A percentile compares a stretch with the other conserved stretches of the same genome.
phyloP scores from a whole-genome alignment of 2,329 filamentous ascomycete genomes.

The Arthrobotrys sinensis region DNA sequence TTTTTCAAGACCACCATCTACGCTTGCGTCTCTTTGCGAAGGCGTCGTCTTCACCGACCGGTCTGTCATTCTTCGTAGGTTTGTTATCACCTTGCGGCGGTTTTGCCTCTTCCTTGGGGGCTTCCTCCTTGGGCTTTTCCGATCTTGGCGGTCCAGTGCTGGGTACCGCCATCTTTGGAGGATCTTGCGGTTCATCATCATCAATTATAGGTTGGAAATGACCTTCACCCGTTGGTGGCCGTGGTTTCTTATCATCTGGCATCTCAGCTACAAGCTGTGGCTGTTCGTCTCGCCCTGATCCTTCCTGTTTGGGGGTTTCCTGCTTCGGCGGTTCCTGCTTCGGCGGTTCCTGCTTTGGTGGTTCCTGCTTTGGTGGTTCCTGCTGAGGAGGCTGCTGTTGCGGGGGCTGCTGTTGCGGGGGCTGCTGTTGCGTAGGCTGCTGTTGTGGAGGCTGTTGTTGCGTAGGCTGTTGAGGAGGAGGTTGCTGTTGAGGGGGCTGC shows the following conservation, averaged over 20 bases:
- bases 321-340: constrained; percentile 1
- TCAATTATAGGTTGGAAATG: constrained; percentile 19
- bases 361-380: not conserved
- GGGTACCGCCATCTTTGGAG: not conserved
- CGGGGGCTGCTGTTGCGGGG: not conserved
- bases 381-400: not conserved
- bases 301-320: not conserved
- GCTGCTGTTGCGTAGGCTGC: not conserved
- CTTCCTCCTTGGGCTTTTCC: constrained; percentile 11
- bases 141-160: constrained; percentile 10
- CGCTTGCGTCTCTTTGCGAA: constrained; percentile 38
- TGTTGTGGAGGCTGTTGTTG: not conserved
- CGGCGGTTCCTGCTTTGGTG: constrained; percentile 1
- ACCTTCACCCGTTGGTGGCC: constrained; percentile 6
- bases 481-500: constrained; percentile 5
- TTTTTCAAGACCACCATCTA: not conserved
- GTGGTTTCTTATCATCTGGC: constrained; percentile 10
- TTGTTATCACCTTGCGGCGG: not conserved
- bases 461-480: not conserved
- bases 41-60: constrained; percentile 32
- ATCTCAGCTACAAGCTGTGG: constrained; percentile 23
- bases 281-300: not conserved
- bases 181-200: not conserved
- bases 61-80: constrained; percentile 9
- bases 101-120: constrained; percentile 10